Percentiles rank a stretch among this genome's conserved stretches.
phyloP scores from a whole-genome alignment of 176 grass and related monocot species.

The Themeda triandra region DNA sequence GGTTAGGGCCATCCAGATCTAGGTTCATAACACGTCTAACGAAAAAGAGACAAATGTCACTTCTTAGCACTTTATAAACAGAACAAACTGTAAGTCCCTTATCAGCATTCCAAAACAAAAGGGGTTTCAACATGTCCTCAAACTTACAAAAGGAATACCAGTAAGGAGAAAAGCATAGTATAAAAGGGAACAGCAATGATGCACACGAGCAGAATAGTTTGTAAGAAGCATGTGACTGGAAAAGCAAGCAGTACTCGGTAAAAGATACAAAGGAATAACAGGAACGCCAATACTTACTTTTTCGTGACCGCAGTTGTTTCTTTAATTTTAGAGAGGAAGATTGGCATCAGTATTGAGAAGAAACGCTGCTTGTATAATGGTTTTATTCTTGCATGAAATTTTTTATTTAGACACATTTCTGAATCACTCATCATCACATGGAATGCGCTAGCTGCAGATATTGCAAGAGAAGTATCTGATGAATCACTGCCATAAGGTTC shows the following conservation, averaged over 20 bases:
- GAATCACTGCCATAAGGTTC: constrained; percentile 13
- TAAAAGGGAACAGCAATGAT: constrained; percentile 3
- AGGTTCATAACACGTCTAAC: not conserved
- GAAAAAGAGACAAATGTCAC: not conserved
- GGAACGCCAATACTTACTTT: constrained; percentile 46
- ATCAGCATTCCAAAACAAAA: not conserved
- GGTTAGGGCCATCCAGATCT: not conserved
- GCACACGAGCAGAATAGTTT: not conserved
- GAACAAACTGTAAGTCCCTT: not conserved
- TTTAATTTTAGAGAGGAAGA: constrained; percentile 79
- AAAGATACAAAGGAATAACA: not conserved
- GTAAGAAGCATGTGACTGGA: constrained; percentile 1
- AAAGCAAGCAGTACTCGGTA: not conserved
- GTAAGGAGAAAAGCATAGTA: constrained; percentile 1
- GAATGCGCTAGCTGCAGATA: constrained; percentile 78
- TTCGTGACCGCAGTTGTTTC: constrained; percentile 32
- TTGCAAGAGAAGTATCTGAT: constrained; percentile 40
- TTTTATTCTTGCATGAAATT: constrained; percentile 84
- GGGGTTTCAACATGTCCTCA: not conserved
- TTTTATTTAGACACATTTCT: constrained; percentile 88
- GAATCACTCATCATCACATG: constrained; percentile 84
- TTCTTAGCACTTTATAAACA: not conserved
- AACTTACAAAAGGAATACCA: not conserved
- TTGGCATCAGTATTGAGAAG: constrained; percentile 77
- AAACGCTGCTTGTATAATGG: constrained; percentile 97